These are phyloP conservation scores for Corymbia calophylla DNA, from an alignment of 441 rosid genomes.

Conservation along the genomic window DNA sequence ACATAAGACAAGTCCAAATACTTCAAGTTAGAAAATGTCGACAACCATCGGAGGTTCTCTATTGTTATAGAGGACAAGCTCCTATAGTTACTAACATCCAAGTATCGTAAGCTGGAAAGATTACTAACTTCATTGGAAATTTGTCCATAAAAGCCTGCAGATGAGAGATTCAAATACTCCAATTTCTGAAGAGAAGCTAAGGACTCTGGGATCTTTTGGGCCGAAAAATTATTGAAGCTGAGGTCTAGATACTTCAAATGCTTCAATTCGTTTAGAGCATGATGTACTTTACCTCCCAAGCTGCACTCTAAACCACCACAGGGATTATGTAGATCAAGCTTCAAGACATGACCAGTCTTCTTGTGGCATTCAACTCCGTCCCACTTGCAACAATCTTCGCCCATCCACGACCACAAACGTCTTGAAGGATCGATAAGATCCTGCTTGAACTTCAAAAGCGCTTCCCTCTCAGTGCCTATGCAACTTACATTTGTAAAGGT, in stretches of 20 bases:
- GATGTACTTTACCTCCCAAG: background rate
- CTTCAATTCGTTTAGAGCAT: background rate
- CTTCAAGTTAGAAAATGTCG: background rate
- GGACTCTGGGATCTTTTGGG: background rate
- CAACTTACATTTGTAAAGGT: background rate
- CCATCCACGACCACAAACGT: background rate
- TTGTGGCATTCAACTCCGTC: background rate
- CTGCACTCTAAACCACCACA: background rate
- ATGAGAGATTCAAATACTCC: background rate
- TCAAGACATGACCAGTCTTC: background rate
- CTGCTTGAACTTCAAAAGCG: background rate
- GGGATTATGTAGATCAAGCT: background rate
- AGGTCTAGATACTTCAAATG: background rate
- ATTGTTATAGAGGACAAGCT: fast-evolving
- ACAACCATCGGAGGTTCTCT: background rate
- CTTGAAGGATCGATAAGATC: background rate
- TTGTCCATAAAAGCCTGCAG: background rate
- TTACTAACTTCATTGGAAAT: background rate
- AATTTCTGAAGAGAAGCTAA: background rate
- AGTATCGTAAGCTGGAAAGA: background rate
- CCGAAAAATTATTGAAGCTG: background rate
- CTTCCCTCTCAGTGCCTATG: background rate
- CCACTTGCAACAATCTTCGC: background rate
- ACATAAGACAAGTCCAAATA: background rate
- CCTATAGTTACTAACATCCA: background rate